phyloP scores from a whole-genome alignment of 495 filamentous ascomycete species.

The Aspergillus wentii region DNA sequence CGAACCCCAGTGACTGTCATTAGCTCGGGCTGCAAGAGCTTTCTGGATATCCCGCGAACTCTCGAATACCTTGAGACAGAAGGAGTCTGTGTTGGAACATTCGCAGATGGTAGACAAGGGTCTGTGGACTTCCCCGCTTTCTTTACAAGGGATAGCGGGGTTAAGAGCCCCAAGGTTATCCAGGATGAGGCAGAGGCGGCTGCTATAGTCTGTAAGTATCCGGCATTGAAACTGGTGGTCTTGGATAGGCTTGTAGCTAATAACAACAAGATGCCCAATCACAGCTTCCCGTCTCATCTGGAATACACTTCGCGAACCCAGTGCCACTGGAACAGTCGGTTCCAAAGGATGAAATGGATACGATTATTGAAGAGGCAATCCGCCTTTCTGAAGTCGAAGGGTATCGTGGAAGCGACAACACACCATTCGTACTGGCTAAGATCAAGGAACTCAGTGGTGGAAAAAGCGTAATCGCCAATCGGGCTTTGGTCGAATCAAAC shows the following conservation, averaged over 20 bases:
- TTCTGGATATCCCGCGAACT: constrained; percentile 85
- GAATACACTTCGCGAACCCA: constrained; percentile 84
- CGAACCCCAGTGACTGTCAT: constrained; percentile 85
- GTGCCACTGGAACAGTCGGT: constrained; percentile 69
- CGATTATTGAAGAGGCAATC: constrained; percentile 67
- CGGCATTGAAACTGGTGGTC: background rate
- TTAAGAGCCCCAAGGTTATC: constrained; percentile 70
- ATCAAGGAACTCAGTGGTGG: constrained; percentile 77
- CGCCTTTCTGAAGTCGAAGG: constrained; percentile 64
- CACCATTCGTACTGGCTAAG: constrained; percentile 77
- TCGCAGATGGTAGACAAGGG: constrained; percentile 68
- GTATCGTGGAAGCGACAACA: constrained; percentile 71
- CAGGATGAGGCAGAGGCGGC: constrained; percentile 77
- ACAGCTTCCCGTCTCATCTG: constrained; percentile 62
- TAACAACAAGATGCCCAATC: constrained; percentile 51
- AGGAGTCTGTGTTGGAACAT: constrained; percentile 81
- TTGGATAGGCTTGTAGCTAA: constrained; percentile 1
- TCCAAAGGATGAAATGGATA: constrained; percentile 66
- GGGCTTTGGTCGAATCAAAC: constrained; percentile 72
- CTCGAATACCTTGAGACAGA: constrained; percentile 94
- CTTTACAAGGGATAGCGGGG: constrained; percentile 78
- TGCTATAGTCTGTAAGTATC: constrained; percentile 66
- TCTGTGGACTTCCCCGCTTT: constrained; percentile 83
- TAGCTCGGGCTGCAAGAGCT: constrained; percentile 89
- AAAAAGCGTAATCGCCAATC: constrained; percentile 69